These are phyloP conservation scores for Mycena floridula DNA, from an alignment of 768 basidiomycete genomes.

Conservation along the genomic window DNA sequence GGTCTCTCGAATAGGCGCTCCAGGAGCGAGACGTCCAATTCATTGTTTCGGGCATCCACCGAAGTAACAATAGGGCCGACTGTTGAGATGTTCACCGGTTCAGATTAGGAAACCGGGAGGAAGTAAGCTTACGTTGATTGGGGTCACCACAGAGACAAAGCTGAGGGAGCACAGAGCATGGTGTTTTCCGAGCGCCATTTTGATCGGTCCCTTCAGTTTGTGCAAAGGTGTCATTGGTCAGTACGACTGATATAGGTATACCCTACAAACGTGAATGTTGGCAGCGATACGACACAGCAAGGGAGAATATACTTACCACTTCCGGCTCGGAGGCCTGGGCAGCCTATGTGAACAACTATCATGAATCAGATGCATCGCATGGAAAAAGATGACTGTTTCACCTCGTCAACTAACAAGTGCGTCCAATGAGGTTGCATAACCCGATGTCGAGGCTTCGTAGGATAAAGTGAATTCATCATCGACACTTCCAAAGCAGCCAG, in stretches of 20 bases:
- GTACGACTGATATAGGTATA: slow-evolving; percentile 43
- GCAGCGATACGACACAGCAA: too few species aligned
- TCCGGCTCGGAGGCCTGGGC: slow-evolving; percentile 51
- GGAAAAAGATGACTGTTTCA: slow-evolving; percentile 7
- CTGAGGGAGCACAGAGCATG: slow-evolving; percentile 26
- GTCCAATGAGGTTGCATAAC: slow-evolving; percentile 42
- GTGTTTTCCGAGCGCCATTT: neutral
- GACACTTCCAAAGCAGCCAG: slow-evolving; percentile 36
- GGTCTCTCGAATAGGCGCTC: slow-evolving; percentile 40
- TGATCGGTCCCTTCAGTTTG: neutral
- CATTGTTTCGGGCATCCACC: slow-evolving; percentile 34
- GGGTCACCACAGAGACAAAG: slow-evolving; percentile 47
- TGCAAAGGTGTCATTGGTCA: slow-evolving; percentile 15
- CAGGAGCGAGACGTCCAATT: slow-evolving; percentile 43
- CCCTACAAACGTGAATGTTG: too few species aligned
- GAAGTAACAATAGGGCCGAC: slow-evolving; percentile 45
- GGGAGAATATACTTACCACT: too few species aligned
- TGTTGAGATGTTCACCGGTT: slow-evolving; percentile 13
- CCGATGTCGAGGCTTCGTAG: slow-evolving; percentile 21
- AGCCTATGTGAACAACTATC: slow-evolving; percentile 24
- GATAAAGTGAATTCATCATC: slow-evolving; percentile 30
- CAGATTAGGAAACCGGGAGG: neutral
- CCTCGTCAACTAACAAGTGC: slow-evolving; percentile 47
- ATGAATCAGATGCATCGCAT: too few species aligned
- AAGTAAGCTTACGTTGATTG: slow-evolving; percentile 34